Evolutionary conservation across 352 stramenopile species (phyloP), one percentile per base, ranked within the genome.

Genomic region (Phytopythium sindhum): DNA sequence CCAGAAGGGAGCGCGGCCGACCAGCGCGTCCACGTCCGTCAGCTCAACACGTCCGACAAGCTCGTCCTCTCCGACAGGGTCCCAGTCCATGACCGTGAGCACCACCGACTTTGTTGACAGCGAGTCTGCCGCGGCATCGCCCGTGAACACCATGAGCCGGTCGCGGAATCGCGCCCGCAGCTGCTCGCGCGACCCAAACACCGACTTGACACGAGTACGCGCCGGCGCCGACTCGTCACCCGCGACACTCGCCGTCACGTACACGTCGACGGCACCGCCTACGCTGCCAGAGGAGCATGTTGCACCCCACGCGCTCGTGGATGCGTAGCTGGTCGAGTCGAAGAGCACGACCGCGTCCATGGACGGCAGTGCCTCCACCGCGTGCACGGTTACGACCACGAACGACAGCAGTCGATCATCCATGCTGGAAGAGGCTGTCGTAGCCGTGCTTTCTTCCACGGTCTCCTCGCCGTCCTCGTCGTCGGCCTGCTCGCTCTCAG

Each of bases 41-140:
- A 88, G 45, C 60, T 74, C 72, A 19, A 89, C 70, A 21, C 77
- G 73, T 6, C 72, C 74, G 23, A 92, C 83, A 28, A 89, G 66
- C 59, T 92, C 83, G 64, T 92, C 80, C 12, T 70, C 73, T 23
- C 80, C 80, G 45, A 92, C 70, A 17, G 75, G 70, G 63, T 92
- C 83, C 77, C 78, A 90, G 58, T 92, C 83, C 73, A 86, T 88
- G 31, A 92, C 70, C 23, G 72, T 75, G 10, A 92, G 74, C 48
- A 75, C 66, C 33, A 81, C 66, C 35, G 69, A 24, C 26, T 29
- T 54, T 5, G 53, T 51, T 1, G 44, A 71, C 50, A 41, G 63
- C 61, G 44, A 52, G 31, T 17, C 48, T 8, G 54, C 39, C 29
- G 62, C 63, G 47, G 64, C 53, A 10, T 79, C 70, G 0, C 65